These are phyloP conservation scores for Nicotiana paniculata DNA, from an alignment of 257 asterid genomes.

Conservation along the genomic window DNA sequence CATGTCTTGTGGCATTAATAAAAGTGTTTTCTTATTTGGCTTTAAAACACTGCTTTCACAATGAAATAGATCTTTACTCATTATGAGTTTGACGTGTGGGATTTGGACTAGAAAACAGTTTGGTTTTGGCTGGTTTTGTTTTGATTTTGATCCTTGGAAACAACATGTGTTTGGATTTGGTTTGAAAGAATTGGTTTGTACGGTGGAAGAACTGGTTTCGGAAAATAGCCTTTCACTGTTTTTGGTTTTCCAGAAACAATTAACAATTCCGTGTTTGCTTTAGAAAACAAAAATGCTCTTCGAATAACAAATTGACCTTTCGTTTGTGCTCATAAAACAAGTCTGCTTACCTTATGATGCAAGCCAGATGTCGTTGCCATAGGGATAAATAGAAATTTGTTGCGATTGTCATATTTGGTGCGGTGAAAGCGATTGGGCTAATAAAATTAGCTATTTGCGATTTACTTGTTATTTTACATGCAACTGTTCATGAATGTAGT, in stretches of 20 bases:
- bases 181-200: background rate
- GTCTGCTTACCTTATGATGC: background rate
- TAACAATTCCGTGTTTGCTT: background rate
- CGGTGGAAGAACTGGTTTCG: background rate
- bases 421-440: background rate
- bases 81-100: background rate
- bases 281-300: background rate
- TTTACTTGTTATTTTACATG: background rate
- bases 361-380: background rate
- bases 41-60: background rate
- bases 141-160: background rate
- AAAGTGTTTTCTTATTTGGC: background rate
- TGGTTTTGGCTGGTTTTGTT: background rate
- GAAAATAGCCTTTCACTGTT: background rate
- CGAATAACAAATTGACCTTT: background rate
- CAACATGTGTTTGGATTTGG: background rate
- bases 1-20: too few relatives aligned
- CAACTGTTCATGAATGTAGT: background rate
- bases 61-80: background rate
- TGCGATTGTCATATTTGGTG: background rate
- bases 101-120: background rate
- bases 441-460: background rate
- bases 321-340: background rate
- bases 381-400: background rate
- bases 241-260: background rate